Conservation (phyloP, 225 moss, liverwort and hornwort species). For the Marchantia polymorpha region DNA sequence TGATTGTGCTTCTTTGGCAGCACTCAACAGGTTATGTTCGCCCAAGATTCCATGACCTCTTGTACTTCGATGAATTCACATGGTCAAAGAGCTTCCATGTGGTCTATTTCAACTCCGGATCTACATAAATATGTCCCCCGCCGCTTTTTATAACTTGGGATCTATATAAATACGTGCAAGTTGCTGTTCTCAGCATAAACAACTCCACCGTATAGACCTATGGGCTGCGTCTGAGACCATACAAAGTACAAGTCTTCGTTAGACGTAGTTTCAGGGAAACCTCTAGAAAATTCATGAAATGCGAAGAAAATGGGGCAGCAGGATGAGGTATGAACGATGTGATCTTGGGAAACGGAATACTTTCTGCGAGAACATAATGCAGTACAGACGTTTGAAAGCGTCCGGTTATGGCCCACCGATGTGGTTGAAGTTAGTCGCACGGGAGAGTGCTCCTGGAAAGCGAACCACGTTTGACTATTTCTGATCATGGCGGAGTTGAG, state of each 20-base stretch:
- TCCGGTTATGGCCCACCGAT: not conserved
- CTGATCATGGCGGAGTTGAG: not conserved
- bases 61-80: no score
- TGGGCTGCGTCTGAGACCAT: no score
- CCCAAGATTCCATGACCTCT: no score
- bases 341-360: not conserved
- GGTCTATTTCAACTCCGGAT: no score
- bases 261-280: not conserved
- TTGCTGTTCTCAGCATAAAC: no score
- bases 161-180: no score
- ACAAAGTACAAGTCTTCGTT: not conserved
- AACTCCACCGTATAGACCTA: no score
- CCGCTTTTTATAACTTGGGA: no score
- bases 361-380: constrained; percentile 5
- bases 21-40: no score
- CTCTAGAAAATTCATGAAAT: not conserved
- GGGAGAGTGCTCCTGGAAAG: not conserved
- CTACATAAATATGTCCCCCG: no score
- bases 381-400: not conserved
- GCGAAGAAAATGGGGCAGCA: not conserved
- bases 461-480: constrained; percentile 7
- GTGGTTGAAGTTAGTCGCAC: constrained; percentile 1
- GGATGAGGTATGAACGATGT: not conserved
- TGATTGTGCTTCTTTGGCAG: not conserved
- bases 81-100: no score